Conservation (phyloP, 73 alveolate genomes). For the Loxodes magnus region DNA sequence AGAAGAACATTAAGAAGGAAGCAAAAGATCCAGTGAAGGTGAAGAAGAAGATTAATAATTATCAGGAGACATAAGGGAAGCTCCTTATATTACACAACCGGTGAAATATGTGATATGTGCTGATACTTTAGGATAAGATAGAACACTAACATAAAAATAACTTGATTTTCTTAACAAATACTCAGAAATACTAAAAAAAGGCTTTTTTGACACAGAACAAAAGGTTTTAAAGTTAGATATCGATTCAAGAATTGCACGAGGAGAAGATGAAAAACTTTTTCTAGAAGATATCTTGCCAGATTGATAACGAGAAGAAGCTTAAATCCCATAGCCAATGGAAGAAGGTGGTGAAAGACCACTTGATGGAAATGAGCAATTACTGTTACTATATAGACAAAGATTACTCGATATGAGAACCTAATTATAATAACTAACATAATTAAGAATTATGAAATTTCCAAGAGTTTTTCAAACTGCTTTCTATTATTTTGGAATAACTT, state of each 20-base stretch:
- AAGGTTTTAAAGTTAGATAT: constrained; percentile 43
- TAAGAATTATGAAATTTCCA: constrained; percentile 68
- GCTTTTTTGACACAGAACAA: constrained; percentile 74
- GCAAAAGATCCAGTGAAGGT: constrained; percentile 30
- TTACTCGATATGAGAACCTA: neutral
- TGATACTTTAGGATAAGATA: constrained; percentile 88
- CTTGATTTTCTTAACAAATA: constrained; percentile 50
- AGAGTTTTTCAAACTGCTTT: constrained; percentile 63
- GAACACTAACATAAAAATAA: constrained; percentile 55
- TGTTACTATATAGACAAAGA: neutral
- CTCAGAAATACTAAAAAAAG: constrained; percentile 48
- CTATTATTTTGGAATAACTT: constrained; percentile 45
- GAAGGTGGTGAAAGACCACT: constrained; percentile 57
- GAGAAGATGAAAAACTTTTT: constrained; percentile 38
- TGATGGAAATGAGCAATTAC: constrained; percentile 20
- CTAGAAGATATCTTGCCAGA: constrained; percentile 22
- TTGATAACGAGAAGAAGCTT: too few relatives aligned
- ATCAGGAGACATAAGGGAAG: constrained; percentile 33
- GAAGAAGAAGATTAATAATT: constrained; percentile 26
- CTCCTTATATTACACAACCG: constrained; percentile 19
- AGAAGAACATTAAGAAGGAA: constrained; percentile 46
- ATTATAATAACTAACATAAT: constrained; percentile 29
- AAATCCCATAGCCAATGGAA: too few relatives aligned
- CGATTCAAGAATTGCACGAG: constrained; percentile 54
- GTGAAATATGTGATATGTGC: constrained; percentile 58